Conservation (phyloP, 768 basidiomycete species). For the Melanogaster broomeanus region DNA sequence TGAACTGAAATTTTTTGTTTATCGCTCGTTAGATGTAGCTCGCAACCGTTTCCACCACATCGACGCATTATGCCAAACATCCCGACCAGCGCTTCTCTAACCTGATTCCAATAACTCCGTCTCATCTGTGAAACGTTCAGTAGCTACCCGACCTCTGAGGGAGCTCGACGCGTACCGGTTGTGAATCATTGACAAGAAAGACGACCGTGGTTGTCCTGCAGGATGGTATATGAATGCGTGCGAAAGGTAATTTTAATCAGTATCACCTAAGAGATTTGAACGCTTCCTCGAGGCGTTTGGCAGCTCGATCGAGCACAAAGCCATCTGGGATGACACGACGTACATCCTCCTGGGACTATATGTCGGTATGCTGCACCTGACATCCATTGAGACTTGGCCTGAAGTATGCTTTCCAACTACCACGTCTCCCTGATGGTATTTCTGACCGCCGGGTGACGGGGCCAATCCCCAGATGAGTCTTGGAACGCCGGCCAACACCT, state of each 20-base stretch:
- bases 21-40: neutral
- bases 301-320: neutral
- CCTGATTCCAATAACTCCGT: neutral
- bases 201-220: neutral
- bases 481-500: slow-evolving; percentile 3
- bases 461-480: slow-evolving; percentile 1
- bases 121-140: neutral
- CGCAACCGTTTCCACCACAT: neutral
- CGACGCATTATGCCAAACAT: neutral
- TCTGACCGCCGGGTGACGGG: neutral
- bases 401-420: neutral
- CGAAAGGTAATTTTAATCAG: neutral
- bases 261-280: neutral
- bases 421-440: neutral
- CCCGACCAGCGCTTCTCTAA: neutral
- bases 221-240: neutral
- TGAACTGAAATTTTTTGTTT: neutral
- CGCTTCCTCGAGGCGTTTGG: neutral
- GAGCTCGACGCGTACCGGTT: neutral
- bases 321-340: neutral
- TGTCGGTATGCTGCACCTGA: neutral
- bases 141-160: neutral
- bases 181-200: neutral
- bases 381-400: neutral
- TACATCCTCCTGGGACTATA: neutral